Base-by-base conservation (phyloP, 768 basidiomycete genomes). In the Pleurotus cornucopiae region DNA sequence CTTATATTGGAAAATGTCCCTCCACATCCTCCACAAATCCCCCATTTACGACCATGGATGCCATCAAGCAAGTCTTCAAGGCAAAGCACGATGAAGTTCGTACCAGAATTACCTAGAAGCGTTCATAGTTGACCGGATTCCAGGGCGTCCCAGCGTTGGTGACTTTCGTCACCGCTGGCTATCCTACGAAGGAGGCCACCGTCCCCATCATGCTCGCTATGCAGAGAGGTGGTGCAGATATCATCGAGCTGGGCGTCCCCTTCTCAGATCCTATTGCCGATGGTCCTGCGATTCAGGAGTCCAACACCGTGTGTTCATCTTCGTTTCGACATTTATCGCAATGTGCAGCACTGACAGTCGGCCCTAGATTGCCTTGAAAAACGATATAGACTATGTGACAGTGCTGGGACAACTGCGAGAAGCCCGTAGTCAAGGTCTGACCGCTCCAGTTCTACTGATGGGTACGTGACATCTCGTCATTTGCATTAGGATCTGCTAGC, bases 191-290 rank as follows among this genome's bases (percentile, higher is more conserved):
- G 54, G 76, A 85, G 65, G 88, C 89, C 57, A 98, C 96, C 0
- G 91, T 96, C 9, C 85, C 91, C 1, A 79, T 94, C 57, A 69
- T 98, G 76, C 82, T 98, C 37, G 90, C 91, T 21, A 91, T 99
- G 86, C 89, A 98, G 70, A 81, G 82, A 45, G 96, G 96, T 53
- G 96, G 96, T 5, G 83, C 92, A 45, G 94, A 98, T 69, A 83
- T 98, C 58, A 94, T 98, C 58, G 96, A 99, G 69, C 80, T 99
- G 14, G 96, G 96, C 14, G 81, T 98, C 25, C 94, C 95, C 0
- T 98, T 96, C 76, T 95, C 91, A 54, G 96, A 98, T 73, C 96
- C 95, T 16, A 91, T 94, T 62, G 95, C 94, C 2, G 96, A 99
- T 72, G 96, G 96, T 0, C 91, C 91, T 21, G 86, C 84, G 2